phyloP scores from a whole-genome alignment of 78 protist species.

The Emiliania huxleyi region DNA sequence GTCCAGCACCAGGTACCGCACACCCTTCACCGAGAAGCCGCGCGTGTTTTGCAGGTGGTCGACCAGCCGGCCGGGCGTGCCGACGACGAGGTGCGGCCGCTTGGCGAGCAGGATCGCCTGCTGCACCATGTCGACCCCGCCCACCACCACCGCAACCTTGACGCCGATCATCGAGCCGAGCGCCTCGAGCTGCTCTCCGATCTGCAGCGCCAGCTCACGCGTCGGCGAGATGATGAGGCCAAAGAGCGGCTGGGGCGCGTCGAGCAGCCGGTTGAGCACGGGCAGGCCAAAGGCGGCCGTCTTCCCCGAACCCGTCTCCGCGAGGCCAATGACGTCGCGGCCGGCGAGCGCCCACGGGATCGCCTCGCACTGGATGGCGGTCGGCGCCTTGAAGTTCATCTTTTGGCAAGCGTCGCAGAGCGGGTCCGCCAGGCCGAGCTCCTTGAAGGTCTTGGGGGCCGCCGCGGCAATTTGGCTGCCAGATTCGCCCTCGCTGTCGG shows the following conservation, averaged over 20 bases:
- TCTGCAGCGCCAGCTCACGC: slow-evolving; percentile 95
- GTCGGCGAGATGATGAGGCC: slow-evolving; percentile 49
- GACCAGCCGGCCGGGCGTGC: slow-evolving; percentile 95
- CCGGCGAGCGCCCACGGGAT: slow-evolving; percentile 82
- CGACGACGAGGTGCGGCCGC: slow-evolving; percentile 94
- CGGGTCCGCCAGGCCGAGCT: slow-evolving; percentile 67
- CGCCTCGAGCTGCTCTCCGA: slow-evolving; percentile 85
- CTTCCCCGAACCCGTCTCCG: slow-evolving; percentile 97
- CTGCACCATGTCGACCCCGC: slow-evolving; percentile 65
- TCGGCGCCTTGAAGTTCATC: slow-evolving; percentile 67
- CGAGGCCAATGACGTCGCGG: slow-evolving; percentile 89
- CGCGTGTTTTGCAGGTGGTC: slow-evolving; percentile 91
- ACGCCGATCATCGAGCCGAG: slow-evolving; percentile 88
- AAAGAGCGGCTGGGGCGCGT: slow-evolving; percentile 34
- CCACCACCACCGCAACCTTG: slow-evolving; percentile 70
- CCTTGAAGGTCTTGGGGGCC: slow-evolving; percentile 49
- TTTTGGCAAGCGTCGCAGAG: slow-evolving; percentile 64
- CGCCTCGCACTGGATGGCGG: slow-evolving; percentile 77
- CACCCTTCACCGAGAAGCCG: slow-evolving; percentile 78
- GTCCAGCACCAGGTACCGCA: slow-evolving; percentile 67
- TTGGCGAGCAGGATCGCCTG: slow-evolving; percentile 84
- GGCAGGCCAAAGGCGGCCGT: slow-evolving; percentile 96
- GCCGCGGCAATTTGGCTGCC: too few relatives aligned
- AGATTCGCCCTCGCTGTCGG: too few relatives aligned
- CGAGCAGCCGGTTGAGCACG: slow-evolving; percentile 74